phyloP scores from a whole-genome alignment of 2,329 filamentous ascomycete species.

The Colletotrichum spaethianum region DNA sequence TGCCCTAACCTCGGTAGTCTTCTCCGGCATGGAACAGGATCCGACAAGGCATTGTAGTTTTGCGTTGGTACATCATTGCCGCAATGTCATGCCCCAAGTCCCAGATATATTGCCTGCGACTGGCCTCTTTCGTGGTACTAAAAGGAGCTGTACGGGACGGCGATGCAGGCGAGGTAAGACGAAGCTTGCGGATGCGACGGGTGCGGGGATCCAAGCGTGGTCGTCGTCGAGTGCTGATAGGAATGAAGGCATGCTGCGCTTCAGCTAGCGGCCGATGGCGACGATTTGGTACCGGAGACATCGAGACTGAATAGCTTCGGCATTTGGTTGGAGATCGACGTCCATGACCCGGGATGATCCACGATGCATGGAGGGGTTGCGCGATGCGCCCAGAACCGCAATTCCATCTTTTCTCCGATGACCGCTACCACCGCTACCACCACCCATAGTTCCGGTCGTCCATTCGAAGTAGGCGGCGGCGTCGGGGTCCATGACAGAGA shows the following conservation, averaged over 20 bases:
- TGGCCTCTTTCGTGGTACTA: too few relatives aligned
- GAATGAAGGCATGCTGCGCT: neutral
- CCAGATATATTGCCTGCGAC: neutral
- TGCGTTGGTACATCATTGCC: neutral
- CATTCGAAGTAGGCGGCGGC: conserved; percentile 5
- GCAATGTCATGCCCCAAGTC: neutral
- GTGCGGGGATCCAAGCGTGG: neutral
- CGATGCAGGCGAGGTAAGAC: neutral
- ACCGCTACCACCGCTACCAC: neutral
- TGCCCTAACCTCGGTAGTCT: neutral
- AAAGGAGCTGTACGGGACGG: neutral
- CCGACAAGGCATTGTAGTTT: neutral
- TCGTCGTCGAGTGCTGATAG: conserved; percentile 1
- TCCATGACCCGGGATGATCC: conserved; percentile 32
- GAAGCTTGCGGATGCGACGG: neutral
- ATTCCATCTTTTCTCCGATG: neutral
- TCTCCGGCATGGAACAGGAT: neutral
- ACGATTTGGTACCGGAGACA: conserved; percentile 1
- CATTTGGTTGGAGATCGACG: conserved; percentile 31
- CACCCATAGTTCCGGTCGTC: neutral
- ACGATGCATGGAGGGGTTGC: conserved; percentile 40
- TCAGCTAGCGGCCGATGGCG: neutral
- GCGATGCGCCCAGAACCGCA: conserved; percentile 8
- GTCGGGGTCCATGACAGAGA: neutral
- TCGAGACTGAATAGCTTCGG: conserved; percentile 23